phyloP scores from a whole-genome alignment of 768 basidiomycete genomes.

The Calocybe cyanea region DNA sequence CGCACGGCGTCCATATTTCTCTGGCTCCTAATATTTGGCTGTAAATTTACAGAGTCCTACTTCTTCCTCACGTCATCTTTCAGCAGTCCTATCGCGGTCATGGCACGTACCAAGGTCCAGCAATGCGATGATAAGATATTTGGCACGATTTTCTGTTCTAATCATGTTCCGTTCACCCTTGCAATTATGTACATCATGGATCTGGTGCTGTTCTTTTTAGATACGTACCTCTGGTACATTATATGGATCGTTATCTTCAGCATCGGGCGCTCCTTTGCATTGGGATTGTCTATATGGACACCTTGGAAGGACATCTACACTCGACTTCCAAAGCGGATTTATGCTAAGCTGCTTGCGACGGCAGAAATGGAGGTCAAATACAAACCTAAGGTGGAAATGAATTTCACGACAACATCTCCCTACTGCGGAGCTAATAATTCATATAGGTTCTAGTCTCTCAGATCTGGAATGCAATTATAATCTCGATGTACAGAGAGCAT shows the following conservation, averaged over 20 bases:
- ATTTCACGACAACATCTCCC: not conserved
- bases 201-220: constrained; percentile 94
- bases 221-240: constrained; percentile 99
- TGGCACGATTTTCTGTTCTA: constrained; percentile 76
- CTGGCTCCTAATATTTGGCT: constrained; percentile 92
- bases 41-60: constrained; percentile 96
- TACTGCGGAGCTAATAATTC: not conserved
- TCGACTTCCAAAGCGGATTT: constrained; percentile 94
- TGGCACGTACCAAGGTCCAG: constrained; percentile 93
- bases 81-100: constrained; percentile 91
- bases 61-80: constrained; percentile 99
- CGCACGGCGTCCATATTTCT: constrained; percentile 82
- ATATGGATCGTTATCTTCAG: constrained; percentile 98
- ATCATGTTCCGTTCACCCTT: constrained; percentile 92
- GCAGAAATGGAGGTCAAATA: constrained; percentile 99
- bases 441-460: constrained; percentile 88
- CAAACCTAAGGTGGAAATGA: constrained; percentile 79
- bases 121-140: constrained; percentile 84
- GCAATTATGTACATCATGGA: constrained; percentile 99
- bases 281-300: constrained; percentile 98
- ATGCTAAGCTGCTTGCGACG: constrained; percentile 94
- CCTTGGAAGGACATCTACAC: constrained; percentile 99
- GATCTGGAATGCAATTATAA: constrained; percentile 99
- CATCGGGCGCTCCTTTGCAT: constrained; percentile 82
- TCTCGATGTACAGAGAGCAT: constrained; percentile 99